These are phyloP conservation scores for Apiospora koreana DNA, from an alignment of 2,329 filamentous ascomycete genomes.

Conservation along the genomic window DNA sequence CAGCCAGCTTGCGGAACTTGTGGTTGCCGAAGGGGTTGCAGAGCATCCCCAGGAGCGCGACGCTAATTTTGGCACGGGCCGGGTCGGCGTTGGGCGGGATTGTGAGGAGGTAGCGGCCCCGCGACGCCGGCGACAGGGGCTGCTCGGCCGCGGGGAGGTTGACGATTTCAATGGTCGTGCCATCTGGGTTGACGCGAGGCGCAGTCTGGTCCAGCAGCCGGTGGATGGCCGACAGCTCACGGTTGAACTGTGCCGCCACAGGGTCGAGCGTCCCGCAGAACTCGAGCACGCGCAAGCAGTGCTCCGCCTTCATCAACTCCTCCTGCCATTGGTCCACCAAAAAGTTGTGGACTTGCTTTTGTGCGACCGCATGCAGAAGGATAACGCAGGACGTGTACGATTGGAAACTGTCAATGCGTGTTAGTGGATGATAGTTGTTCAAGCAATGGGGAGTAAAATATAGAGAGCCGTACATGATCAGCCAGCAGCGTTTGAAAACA, in stretches of 20 bases:
- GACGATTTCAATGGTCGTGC: background rate
- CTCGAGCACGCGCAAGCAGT: conserved; percentile 25
- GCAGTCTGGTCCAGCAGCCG: background rate
- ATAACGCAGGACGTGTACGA: conserved; percentile 31
- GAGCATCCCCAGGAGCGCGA: conserved; percentile 9
- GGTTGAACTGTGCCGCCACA: conserved; percentile 16
- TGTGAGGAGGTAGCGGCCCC: conserved; percentile 5
- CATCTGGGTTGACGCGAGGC: background rate
- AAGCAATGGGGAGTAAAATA: accelerated
- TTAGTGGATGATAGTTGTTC: background rate
- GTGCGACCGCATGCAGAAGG: conserved; percentile 31
- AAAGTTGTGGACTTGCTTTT: conserved; percentile 31
- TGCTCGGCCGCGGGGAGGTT: background rate
- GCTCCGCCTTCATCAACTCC: conserved; percentile 27
- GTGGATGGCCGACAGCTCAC: conserved; percentile 11
- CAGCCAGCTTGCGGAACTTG: background rate
- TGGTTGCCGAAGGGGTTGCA: conserved; percentile 16
- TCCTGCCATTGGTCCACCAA: conserved; percentile 23
- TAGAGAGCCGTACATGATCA: conserved; percentile 30
- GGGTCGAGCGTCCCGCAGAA: conserved; percentile 15
- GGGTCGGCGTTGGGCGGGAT: conserved; percentile 1
- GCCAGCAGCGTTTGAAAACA: conserved; percentile 29
- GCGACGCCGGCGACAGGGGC: background rate
- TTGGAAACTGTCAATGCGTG: conserved; percentile 26
- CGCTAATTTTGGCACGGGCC: background rate